These are phyloP conservation scores for Begonia masoniana DNA, from an alignment of 306 rosid species.

Conservation along the genomic window DNA sequence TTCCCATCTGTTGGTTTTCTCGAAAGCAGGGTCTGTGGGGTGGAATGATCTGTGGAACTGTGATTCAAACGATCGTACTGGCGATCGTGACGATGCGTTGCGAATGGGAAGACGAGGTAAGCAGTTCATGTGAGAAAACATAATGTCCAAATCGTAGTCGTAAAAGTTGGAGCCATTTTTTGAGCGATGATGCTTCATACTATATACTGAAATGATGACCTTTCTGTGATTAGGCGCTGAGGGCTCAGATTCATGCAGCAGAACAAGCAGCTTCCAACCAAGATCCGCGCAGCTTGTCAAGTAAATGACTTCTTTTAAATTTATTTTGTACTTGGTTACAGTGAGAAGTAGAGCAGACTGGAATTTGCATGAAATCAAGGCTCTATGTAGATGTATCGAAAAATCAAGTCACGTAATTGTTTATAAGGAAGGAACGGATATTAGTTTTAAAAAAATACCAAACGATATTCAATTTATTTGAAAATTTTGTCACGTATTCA, in stretches of 20 bases:
- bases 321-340: no score
- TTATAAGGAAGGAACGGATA: no score
- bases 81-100: conserved; percentile 26
- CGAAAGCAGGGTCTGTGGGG: conserved; percentile 37
- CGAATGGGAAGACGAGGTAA: conserved; percentile 56
- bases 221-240: conserved; percentile 29
- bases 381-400: no score
- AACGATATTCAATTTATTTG: no score
- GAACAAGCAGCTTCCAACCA: conserved; percentile 16
- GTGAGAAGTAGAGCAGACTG: no score
- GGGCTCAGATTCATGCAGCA: conserved; percentile 17
- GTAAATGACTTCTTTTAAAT: no score
- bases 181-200: no score
- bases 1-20: neutral
- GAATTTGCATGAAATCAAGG: no score
- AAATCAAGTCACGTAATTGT: no score
- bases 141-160: neutral
- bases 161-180: neutral
- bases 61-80: conserved; percentile 46
- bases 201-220: conserved; percentile 1
- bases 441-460: no score
- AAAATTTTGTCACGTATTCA: no score
- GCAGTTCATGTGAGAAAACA: no score
- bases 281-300: neutral
- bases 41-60: conserved; percentile 59